phyloP scores from a whole-genome alignment of 495 filamentous ascomycete genomes.

The Geoglossum glabrum region DNA sequence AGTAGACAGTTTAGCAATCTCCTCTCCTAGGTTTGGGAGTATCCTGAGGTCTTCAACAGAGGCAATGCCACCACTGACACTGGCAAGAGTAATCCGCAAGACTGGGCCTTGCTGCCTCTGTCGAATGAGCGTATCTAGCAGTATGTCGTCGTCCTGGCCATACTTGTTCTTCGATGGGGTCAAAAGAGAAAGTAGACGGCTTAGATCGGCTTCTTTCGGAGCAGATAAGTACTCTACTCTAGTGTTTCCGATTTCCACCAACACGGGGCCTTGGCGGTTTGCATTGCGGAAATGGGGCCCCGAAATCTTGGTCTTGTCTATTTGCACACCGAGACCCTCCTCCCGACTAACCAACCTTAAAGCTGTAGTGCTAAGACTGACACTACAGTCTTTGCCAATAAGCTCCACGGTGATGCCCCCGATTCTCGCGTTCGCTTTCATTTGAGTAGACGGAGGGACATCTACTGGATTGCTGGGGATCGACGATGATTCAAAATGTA shows the following conservation, averaged over 20 bases:
- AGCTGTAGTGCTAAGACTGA: constrained; percentile 56
- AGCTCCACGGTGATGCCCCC: constrained; percentile 57
- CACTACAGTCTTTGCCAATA: constrained; percentile 50
- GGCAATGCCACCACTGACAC: constrained; percentile 33
- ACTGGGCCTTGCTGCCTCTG: constrained; percentile 82
- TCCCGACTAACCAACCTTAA: constrained; percentile 58
- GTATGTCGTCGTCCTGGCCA: constrained; percentile 80
- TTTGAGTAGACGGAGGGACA: constrained; percentile 23
- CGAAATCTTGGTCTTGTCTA: constrained; percentile 52
- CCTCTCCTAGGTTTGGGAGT: constrained; percentile 50
- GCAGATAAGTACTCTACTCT: constrained; percentile 51
- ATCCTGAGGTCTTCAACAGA: constrained; percentile 38
- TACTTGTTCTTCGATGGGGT: constrained; percentile 86
- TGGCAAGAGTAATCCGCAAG: constrained; percentile 45
- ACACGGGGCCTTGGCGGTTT: constrained; percentile 28
- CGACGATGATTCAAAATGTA: constrained; percentile 42
- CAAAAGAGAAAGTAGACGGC: constrained; percentile 62
- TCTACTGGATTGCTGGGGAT: constrained; percentile 9
- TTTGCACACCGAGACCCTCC: constrained; percentile 43
- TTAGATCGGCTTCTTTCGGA: constrained; percentile 64
- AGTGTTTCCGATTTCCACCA: constrained; percentile 36
- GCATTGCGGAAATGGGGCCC: constrained; percentile 41
- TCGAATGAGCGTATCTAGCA: constrained; percentile 78
- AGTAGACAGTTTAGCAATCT: constrained; percentile 60
- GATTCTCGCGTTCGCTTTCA: constrained; percentile 54